Conservation (phyloP, 345 rosid genomes). For the Citrus sinensis region DVS_A1.0 CM039166.1:6949501-6950000, state of each 20-base stretch:
- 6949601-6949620: background rate
- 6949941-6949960: conserved; percentile 16
- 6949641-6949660: conserved; percentile 11
- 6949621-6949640: conserved; percentile 10
- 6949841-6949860: background rate
- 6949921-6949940: background rate
- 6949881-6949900: conserved; percentile 17
- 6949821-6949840: background rate
- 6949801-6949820: background rate
- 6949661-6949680: conserved; percentile 11
- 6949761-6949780: background rate
- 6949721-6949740: background rate
- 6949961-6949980: background rate
- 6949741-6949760: conserved; percentile 11
- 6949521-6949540: no score
- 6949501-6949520: no score
- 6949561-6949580: no score
- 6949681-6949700: conserved; percentile 9
- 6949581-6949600: no score
- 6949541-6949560: no score
- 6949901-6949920: conserved; percentile 30
- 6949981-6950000: background rate
- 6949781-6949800: background rate
- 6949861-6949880: conserved; percentile 28
- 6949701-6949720: conserved; percentile 18